These are phyloP conservation scores for Pyrenochaeta sp. DNA, from an alignment of 2,329 filamentous ascomycete species.

Conservation along the genomic window DNA sequence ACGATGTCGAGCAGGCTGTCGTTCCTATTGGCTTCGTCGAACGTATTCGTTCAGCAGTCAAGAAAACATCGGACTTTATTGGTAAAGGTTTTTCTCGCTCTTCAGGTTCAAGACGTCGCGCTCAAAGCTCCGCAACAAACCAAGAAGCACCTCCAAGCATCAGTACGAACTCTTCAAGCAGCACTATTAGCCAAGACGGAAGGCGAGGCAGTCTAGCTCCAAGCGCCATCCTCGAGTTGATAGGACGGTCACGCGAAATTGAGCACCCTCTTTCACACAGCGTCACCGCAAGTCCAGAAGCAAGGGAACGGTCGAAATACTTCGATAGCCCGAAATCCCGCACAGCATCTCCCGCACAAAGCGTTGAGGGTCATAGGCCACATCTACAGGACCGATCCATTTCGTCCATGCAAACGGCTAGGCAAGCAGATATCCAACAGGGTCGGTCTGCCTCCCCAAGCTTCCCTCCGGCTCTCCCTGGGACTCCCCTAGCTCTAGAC, in stretches of 20 bases:
- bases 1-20: constrained; percentile 90
- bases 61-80: constrained; percentile 40
- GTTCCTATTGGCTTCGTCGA: constrained; percentile 88
- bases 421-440: constrained; percentile 49
- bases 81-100: constrained; percentile 40
- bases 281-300: constrained; percentile 73
- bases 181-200: constrained; percentile 63
- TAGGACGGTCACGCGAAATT: constrained; percentile 60
- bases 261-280: constrained; percentile 81
- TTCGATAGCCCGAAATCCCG: constrained; percentile 50
- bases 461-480: constrained; percentile 54
- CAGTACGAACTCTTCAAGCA: constrained; percentile 62
- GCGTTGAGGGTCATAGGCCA: constrained; percentile 36
- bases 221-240: constrained; percentile 64
- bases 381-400: constrained; percentile 50
- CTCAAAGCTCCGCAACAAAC: constrained; percentile 61
- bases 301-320: constrained; percentile 46
- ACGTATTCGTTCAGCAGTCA: constrained; percentile 79
- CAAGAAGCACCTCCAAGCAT: constrained; percentile 64
- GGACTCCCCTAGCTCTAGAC: constrained; percentile 55
- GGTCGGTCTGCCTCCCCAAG: constrained; percentile 47
- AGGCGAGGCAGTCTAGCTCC: constrained; percentile 66
- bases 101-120: constrained; percentile 61
- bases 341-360: constrained; percentile 51
- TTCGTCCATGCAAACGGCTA: constrained; percentile 58